Evolutionary conservation across 306 rosid species (phyloP).

Genomic region (Quercus engelmannii): DNA sequence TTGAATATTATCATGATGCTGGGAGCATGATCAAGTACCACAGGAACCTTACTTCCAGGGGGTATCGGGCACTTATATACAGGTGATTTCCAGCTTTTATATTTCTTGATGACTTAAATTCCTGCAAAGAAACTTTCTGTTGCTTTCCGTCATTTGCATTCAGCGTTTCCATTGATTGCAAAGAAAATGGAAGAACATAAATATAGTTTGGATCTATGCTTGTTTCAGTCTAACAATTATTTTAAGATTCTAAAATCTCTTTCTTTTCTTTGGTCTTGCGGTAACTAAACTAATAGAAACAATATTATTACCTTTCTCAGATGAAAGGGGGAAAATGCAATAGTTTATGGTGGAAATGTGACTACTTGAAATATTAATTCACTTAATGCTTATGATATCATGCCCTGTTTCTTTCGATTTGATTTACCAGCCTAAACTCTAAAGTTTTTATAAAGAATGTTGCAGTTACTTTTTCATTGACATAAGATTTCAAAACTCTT

Average conservation of each 20-base stretch:
- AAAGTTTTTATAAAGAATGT: not conserved
- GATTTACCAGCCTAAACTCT: not conserved
- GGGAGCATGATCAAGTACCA: slow-evolving; percentile 94
- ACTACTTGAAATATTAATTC: not conserved
- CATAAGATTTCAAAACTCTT: not conserved
- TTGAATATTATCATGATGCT: slow-evolving; percentile 46
- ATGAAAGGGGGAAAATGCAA: not conserved
- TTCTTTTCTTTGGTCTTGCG: not conserved
- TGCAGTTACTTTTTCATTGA: not conserved
- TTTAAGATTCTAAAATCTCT: not conserved
- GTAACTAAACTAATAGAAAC: not conserved
- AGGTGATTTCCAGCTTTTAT: slow-evolving; percentile 45
- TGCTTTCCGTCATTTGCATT: not conserved
- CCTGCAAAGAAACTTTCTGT: not conserved
- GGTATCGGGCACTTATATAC: slow-evolving; percentile 82
- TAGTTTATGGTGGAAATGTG: not conserved
- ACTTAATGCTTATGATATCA: not conserved
- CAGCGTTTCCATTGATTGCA: not conserved
- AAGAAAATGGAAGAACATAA: not conserved
- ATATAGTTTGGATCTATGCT: not conserved
- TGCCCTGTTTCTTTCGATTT: not conserved
- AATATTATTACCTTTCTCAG: too few species aligned
- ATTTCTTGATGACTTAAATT: not conserved
- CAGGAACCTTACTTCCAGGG: slow-evolving; percentile 71
- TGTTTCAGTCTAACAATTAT: not conserved